These are phyloP conservation scores for Eremothecium gossypii DNA, from an alignment of 1,139 yeast genomes.

Conservation along the genomic window DNA sequence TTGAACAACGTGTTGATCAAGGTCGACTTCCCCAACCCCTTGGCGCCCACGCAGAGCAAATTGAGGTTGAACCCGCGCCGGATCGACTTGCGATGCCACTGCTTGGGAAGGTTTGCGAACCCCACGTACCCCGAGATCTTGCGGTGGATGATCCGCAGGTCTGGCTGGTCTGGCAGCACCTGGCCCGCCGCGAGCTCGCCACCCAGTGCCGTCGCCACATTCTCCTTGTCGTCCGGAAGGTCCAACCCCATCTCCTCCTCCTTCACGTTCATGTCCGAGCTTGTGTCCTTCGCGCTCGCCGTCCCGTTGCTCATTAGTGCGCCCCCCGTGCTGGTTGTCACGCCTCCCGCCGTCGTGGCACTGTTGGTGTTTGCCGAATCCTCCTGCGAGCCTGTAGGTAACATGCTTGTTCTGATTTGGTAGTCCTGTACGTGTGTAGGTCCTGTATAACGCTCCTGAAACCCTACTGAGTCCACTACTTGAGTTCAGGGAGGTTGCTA, in stretches of 20 bases:
- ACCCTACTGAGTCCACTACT: too few species aligned
- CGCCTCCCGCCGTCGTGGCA: conserved; percentile 2
- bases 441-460: too few species aligned
- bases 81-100: conserved; percentile 94
- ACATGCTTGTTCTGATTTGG: not conserved
- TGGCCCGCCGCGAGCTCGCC: conserved; percentile 14
- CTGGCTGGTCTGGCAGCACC: conserved; percentile 30
- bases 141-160: conserved; percentile 55
- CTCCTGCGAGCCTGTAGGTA: conserved; percentile 2
- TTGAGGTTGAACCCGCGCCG: conserved; percentile 92
- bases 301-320: conserved; percentile 1
- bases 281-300: conserved; percentile 2
- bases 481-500: too few species aligned
- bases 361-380: conserved; percentile 3
- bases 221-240: conserved; percentile 3
- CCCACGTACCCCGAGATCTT: conserved; percentile 91
- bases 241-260: conserved; percentile 3
- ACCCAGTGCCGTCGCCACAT: not conserved
- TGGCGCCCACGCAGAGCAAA: conserved; percentile 82
- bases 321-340: not conserved
- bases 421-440: not conserved
- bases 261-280: conserved; percentile 4
- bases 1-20: conserved; percentile 86
- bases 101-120: conserved; percentile 95
- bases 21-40: conserved; percentile 91